A percentile compares a stretch with the other conserved stretches of the same genome.
phyloP scores from a whole-genome alignment of 202 grass and related monocot species.

The Alloteropsis angusta region DNA sequence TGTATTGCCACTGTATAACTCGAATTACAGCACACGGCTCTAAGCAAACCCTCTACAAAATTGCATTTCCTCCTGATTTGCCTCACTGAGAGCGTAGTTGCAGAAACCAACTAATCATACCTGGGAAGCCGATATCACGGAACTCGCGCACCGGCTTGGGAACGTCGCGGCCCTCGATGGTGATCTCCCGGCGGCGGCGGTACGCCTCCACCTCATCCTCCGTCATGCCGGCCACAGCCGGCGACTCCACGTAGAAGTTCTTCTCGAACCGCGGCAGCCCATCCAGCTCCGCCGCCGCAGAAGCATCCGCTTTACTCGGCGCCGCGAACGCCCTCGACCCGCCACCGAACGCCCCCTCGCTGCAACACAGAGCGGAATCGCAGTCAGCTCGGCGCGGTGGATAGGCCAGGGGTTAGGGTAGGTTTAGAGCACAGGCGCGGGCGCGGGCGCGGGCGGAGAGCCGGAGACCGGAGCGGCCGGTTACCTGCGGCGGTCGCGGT shows the following conservation, averaged over 20 bases:
- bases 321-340: constrained; percentile 51
- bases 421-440: not conserved
- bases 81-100: not conserved
- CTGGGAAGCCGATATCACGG: constrained; percentile 70
- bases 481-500: constrained; percentile 80
- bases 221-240: constrained; percentile 65
- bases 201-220: constrained; percentile 72
- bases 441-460: too few relatives aligned
- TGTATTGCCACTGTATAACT: not conserved
- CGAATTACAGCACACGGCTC: not conserved
- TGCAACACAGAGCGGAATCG: constrained; percentile 22
- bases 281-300: constrained; percentile 51
- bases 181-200: constrained; percentile 69
- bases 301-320: constrained; percentile 42
- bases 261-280: constrained; percentile 83
- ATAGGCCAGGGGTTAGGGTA: not conserved
- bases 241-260: constrained; percentile 90
- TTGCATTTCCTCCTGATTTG: not conserved
- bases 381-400: not conserved
- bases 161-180: constrained; percentile 73
- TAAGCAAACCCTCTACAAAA: not conserved
- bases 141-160: constrained; percentile 79
- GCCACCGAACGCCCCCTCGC: constrained; percentile 63
- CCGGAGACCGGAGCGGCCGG: not conserved
- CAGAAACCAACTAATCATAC: constrained; percentile 5